Base-by-base conservation (phyloP, 768 basidiomycete species). In the Trichaptum fuscoviolaceum region DNA sequence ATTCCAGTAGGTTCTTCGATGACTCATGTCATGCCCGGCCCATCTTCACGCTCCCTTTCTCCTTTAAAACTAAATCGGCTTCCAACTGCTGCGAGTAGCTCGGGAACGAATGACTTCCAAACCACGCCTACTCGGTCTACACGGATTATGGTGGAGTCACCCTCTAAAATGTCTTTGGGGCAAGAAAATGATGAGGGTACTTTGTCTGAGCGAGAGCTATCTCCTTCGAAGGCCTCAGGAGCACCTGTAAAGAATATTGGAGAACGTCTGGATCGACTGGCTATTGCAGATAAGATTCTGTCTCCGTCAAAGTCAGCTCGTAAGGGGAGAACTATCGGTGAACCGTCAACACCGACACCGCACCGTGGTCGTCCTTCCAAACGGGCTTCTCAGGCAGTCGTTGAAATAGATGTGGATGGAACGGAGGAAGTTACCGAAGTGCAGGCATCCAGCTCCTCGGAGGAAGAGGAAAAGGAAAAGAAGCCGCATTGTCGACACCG, bases 401-500 rank as follows among this genome's bases (percentile, higher is more conserved):
- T 20, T 12, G 20, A 20, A 2, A 20, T 52, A 12, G 42, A 52
- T 52, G 42, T 52, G 2, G 42, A 52, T 52, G 20, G 42, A 52
- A 52, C 42, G 2, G 42, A 52, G 15, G 42, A 20, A 52, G 42
- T 20, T 12, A 20, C 15, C 20, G 42, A 20, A 52, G 42, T 6
- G 20, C 6, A 52, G 12, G 42, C 20, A 52, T 52, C 42, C 12
- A 52, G 42, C 20, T 52, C 42, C 30, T 30, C 30, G 30, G 30
- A 30, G 30, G 30, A 30, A 20, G 42, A 52, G 42, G 42, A 52
- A 52, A 12, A 12, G 20, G 42, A 52, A 52, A 52, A 52, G 42
- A 52, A 52, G 42, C 23, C 59, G 25, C 59, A 12, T 61, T 61
- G 59, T 61, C 59, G 59, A 3, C 59, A 61, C 23, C 24, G 59